Evolutionary conservation across 768 basidiomycete species (phyloP), one percentile per base, ranked within the genome.

Genomic region (Gymnopilus dilepis): DNA sequence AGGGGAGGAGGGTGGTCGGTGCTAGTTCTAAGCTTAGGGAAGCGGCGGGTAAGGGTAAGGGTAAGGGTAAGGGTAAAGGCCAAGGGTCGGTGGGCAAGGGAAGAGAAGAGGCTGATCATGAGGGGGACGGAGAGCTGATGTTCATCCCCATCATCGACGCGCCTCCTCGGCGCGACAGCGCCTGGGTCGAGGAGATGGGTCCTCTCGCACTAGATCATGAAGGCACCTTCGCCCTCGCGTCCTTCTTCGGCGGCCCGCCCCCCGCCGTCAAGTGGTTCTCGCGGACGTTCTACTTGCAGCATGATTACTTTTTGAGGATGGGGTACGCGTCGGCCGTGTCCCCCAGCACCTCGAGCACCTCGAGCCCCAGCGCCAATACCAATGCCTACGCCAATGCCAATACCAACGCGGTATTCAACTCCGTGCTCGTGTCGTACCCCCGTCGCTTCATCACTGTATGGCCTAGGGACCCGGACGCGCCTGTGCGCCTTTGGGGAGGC

Each of bases 211-310:
- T 7, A 33, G 26, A 17, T 26, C 13, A 11, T 38, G 6, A 38
- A 13, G 1, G 28, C 24, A n/a, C 24, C 21, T 6, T 13, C 45
- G 15, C 56, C 17, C 1, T 28, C 19, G 85, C 82, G 13, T 82
- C 84, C 0, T 85, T 86, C 69, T 86, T 87, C 61, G 86, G 86
- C 9, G 84, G 84, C 17, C 65, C 77, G 1, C 80, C 80, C 0
- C 22, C 64, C 2, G 76, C 82, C 0, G 70, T 85, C 15, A 61
- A 72, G 5, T 86, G 84, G 85, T 84, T 76, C 70, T 67, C 77
- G 1, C 56, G 70, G 9, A 69, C 73, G 0, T 87, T 78, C 67
- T 86, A 84, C 67, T 69, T 76, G 0, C 82, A 83, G 59, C 86
- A 86, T 69, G 76, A 86, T 68, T 57, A 76, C 65, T 86, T 84